These are phyloP conservation scores for Chrysochromulina parva DNA, from an alignment of 78 protist species.

Conservation along the genomic window DNA sequence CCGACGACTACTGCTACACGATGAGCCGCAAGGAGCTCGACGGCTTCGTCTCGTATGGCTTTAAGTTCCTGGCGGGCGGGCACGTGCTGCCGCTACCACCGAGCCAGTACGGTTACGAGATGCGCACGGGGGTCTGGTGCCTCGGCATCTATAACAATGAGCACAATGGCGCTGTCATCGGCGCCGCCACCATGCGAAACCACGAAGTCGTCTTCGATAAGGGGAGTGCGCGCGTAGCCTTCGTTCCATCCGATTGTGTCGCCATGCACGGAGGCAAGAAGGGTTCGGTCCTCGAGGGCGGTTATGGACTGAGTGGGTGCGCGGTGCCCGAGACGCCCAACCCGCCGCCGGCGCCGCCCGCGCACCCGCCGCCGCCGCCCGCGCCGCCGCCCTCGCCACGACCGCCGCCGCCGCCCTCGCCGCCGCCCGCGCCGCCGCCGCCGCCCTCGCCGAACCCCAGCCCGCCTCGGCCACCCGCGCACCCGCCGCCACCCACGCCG, in stretches of 20 bases:
- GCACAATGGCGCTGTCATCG: neutral
- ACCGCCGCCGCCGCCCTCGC: neutral
- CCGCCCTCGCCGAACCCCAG: neutral
- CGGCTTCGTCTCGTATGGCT: neutral
- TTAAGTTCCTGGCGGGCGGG: neutral
- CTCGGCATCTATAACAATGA: neutral
- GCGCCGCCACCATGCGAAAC: neutral
- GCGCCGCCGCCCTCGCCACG: neutral
- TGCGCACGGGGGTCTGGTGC: neutral
- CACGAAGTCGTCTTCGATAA: neutral
- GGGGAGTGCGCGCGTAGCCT: neutral
- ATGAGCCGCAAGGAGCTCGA: neutral
- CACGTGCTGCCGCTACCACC: neutral
- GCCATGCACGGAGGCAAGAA: neutral
- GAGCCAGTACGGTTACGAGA: neutral
- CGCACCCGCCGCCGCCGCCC: neutral
- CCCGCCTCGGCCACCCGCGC: neutral
- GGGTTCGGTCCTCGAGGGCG: neutral
- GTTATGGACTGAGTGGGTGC: neutral
- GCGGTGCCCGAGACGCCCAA: neutral
- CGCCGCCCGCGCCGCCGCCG: neutral
- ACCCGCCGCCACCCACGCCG: too few species aligned
- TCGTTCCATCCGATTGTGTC: neutral
- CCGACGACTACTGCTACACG: neutral
- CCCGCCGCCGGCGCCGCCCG: neutral